Evolutionary conservation across 179 eudicot genomes (phyloP).

Genomic region (Nepenthes alata): DNA sequence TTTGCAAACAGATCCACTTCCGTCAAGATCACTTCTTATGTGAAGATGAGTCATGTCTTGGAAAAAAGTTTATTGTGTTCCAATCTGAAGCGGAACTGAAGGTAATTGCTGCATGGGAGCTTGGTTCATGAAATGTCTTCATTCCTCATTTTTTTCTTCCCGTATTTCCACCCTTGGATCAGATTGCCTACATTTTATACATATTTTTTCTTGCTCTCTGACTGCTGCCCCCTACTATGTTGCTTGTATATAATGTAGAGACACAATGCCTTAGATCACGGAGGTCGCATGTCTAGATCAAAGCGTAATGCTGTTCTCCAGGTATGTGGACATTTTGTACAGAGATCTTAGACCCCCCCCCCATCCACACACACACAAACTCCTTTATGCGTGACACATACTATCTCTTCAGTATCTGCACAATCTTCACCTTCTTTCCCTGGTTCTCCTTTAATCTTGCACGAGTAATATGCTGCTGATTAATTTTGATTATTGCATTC

Average conservation of each 20-base stretch:
- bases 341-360: neutral
- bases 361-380: neutral
- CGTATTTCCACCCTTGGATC: neutral
- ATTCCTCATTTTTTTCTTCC: too few species aligned
- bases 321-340: conserved; percentile 21
- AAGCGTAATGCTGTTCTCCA: conserved; percentile 89
- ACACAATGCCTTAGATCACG: conserved; percentile 89
- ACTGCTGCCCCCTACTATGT: neutral
- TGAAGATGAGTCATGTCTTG: conserved; percentile 79
- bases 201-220: conserved; percentile 5
- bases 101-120: conserved; percentile 30
- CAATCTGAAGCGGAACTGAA: conserved; percentile 72
- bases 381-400: too few species aligned
- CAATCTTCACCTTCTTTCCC: neutral
- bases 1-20: conserved; percentile 50
- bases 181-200: neutral
- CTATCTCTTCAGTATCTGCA: neutral
- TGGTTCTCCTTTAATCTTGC: neutral
- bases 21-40: conserved; percentile 58
- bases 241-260: conserved; percentile 34
- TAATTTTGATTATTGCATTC: conserved; percentile 6
- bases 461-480: neutral
- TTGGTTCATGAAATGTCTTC: neutral
- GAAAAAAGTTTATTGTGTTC: conserved; percentile 68
- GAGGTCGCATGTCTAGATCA: conserved; percentile 95